Evolutionary conservation across 129 eudicot species (phyloP), one percentile per base, ranked within the genome.

Genomic region (Lonicera japonica): DNA sequence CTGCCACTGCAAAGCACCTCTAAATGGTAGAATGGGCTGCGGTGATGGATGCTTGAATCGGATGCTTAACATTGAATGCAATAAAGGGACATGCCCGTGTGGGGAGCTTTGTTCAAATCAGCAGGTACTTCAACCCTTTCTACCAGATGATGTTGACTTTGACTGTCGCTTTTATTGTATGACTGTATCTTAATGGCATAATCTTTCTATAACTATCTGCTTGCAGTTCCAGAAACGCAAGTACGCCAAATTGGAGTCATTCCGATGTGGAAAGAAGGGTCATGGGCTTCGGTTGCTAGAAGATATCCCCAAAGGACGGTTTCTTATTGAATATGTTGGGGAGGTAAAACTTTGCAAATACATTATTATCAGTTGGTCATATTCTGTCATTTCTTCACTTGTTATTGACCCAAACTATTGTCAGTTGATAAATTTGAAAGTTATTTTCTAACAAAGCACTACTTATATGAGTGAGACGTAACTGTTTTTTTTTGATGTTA

Each of bases 1-100:
- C 29, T 92, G 98, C 72, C 86, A 85, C 69, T 92, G 98, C 85
- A 92, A 87, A 71, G 81, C 82, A 61, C 82, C 90, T 8, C 58
- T 46, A 52, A 95, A 86, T 59, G 95, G 95, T 13, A 79, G 81
- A 41, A 65, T 78, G 88, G 98, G 98, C 25, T 92, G 98, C 80
- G 86, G 91, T 63, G 88, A 69, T 75, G 85, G 78, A 76, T 92
- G 98, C 65, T 79, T 92, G 69, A 92, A 92, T 68, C 83, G 98
- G 51, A 82, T 92, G 95, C 89, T 92, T 46, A 92, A 88, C 76
- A 88, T 92, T 55, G 98, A 92, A 68, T 92, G 98, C 73, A 90
- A 85, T 69, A 83, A 72, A 67, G 95, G 95, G 68, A 87, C 98
- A 1, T 92, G 98, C 77, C 98, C 98, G 14, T 85, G 98, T 63